A percentile compares a stretch with the other conserved stretches of the same genome.
Conservation (phyloP, 805 yeast species). For the Kazachstania martiniae region DNA sequence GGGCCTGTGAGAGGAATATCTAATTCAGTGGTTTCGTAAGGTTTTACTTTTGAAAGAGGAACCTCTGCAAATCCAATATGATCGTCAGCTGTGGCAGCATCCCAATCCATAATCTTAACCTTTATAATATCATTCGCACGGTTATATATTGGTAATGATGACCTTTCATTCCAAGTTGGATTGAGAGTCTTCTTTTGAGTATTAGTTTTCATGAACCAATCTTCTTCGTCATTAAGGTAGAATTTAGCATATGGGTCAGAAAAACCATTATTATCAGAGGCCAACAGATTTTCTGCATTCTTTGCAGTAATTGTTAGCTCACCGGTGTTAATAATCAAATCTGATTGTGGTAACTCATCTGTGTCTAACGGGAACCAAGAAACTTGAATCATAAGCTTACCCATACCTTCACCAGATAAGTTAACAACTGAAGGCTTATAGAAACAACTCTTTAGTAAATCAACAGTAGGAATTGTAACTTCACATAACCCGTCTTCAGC, state of each 20-base stretch:
- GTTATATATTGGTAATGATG: conserved; percentile 45
- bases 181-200: conserved; percentile 75
- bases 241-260: conserved; percentile 84
- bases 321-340: conserved; percentile 70
- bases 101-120: conserved; percentile 77
- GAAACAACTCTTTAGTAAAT: conserved; percentile 56
- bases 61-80: conserved; percentile 55
- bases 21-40: conserved; percentile 33
- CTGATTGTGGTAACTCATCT: conserved; percentile 56
- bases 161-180: conserved; percentile 81
- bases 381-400: conserved; percentile 45
- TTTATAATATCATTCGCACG: conserved; percentile 49
- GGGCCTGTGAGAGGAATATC: conserved; percentile 36
- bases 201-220: conserved; percentile 59
- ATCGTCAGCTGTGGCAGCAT: conserved; percentile 83
- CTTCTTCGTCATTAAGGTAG: conserved; percentile 51
- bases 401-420: conserved; percentile 41
- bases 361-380: conserved; percentile 73
- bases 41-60: conserved; percentile 46
- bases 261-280: conserved; percentile 88
- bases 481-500: conserved; percentile 51
- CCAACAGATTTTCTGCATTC: conserved; percentile 55
- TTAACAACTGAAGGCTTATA: conserved; percentile 46
- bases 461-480: conserved; percentile 52
- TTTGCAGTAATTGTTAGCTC: conserved; percentile 47